phyloP scores from a whole-genome alignment of 2,329 filamentous ascomycete species.

The Cladosporium halotolerans region DNA sequence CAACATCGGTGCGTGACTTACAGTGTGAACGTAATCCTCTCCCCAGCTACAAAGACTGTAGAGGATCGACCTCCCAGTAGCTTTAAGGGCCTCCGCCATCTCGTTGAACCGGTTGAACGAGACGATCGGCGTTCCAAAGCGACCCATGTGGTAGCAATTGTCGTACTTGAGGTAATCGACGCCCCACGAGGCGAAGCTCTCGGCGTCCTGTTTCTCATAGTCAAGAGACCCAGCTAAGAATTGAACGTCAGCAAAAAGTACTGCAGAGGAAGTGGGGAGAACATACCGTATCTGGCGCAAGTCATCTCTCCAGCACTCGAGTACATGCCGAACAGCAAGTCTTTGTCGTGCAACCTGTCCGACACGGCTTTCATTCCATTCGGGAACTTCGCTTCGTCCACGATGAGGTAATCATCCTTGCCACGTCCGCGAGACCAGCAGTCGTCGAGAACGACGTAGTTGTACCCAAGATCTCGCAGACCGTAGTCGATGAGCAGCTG shows the following conservation, averaged over 20 bases:
- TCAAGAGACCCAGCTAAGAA: slow-evolving; percentile 38
- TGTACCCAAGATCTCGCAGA: slow-evolving; percentile 44
- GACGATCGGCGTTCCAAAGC: slow-evolving; percentile 42
- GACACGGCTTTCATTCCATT: slow-evolving; percentile 44
- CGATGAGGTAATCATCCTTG: slow-evolving; percentile 37
- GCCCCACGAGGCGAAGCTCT: slow-evolving; percentile 47
- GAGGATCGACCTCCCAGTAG: slow-evolving; percentile 40
- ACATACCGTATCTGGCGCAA: slow-evolving; percentile 27
- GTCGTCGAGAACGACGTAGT: slow-evolving; percentile 49
- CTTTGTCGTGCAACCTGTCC: slow-evolving; percentile 41
- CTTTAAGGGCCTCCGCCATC: slow-evolving; percentile 44
- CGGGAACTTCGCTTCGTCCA: slow-evolving; percentile 38
- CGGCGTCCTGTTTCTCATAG: slow-evolving; percentile 48
- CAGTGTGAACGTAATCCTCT: slow-evolving; percentile 31
- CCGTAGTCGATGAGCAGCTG: slow-evolving; percentile 41
- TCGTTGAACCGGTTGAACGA: slow-evolving; percentile 43
- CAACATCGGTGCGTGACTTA: neutral
- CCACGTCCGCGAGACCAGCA: slow-evolving; percentile 46
- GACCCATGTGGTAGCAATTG: slow-evolving; percentile 52
- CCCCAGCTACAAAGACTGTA: slow-evolving; percentile 50
- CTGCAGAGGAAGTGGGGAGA: neutral
- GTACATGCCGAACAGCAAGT: slow-evolving; percentile 50
- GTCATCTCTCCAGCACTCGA: slow-evolving; percentile 41
- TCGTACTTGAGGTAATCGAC: slow-evolving; percentile 48
- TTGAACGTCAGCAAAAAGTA: slow-evolving; percentile 17